A percentile compares a stretch with the other conserved stretches of the same genome.
Conservation (phyloP, 805 yeast genomes). For the Kazachstania psychrophila region DNA sequence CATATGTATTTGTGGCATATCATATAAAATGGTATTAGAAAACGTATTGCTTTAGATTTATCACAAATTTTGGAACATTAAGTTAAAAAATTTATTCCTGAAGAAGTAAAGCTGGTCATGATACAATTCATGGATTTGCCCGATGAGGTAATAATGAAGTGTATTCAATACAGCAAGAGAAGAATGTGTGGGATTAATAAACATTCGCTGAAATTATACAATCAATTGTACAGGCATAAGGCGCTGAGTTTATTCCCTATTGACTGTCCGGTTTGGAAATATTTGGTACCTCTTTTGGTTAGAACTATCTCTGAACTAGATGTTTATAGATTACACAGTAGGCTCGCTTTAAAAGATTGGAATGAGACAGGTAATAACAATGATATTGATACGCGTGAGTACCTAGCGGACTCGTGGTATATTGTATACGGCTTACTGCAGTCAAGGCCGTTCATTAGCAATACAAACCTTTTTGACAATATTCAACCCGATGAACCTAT, state of each 20-base stretch:
- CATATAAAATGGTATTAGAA: too few relatives aligned
- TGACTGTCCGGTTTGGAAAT: conserved; percentile 8
- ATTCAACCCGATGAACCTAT: not conserved
- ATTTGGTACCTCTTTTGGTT: conserved; percentile 1
- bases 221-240: conserved; percentile 12
- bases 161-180: not conserved
- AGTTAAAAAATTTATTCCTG: too few relatives aligned
- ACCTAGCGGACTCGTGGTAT: conserved; percentile 18
- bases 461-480: not conserved
- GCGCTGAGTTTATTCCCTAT: conserved; percentile 5
- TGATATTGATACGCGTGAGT: conserved; percentile 3
- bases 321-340: conserved; percentile 6
- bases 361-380: not conserved
- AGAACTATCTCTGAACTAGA: conserved; percentile 11
- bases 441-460: conserved; percentile 3
- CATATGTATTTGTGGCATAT: too few relatives aligned
- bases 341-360: not conserved
- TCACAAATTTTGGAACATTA: too few relatives aligned
- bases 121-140: conserved; percentile 2
- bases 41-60: too few relatives aligned
- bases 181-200: not conserved
- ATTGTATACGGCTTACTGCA: conserved; percentile 12
- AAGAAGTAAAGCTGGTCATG: too few relatives aligned
- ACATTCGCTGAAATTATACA: conserved; percentile 1
- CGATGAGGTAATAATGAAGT: not conserved